Evolutionary conservation across 1,139 yeast species (phyloP).

Genomic region (Geotrichum candidum): DNA sequence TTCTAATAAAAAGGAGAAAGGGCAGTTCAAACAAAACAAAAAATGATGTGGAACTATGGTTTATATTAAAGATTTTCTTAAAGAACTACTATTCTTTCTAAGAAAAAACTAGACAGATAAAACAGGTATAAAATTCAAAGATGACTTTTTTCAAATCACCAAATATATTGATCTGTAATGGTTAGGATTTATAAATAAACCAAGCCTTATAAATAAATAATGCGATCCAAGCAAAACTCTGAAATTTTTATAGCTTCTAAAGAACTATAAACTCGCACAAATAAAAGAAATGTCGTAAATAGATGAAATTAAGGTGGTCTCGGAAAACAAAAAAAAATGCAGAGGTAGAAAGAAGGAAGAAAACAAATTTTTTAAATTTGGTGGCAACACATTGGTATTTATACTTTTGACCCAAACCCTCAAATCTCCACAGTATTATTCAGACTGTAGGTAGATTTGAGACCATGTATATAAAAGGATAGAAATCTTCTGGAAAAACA

Average conservation of each 20-base stretch:
- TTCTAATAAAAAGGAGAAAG: neutral
- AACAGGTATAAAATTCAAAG: neutral
- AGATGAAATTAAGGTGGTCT: neutral
- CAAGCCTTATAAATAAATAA: neutral
- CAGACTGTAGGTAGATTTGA: neutral
- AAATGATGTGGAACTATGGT: neutral
- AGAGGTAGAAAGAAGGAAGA: neutral
- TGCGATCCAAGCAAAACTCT: neutral
- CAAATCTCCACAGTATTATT: neutral
- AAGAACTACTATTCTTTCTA: neutral
- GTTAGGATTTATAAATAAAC: neutral
- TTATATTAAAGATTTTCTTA: constrained; percentile 2
- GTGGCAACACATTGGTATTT: neutral
- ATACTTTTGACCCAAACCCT: neutral
- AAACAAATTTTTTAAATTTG: neutral
- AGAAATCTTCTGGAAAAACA: neutral
- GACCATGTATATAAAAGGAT: neutral
- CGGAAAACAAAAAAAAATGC: neutral
- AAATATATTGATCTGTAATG: neutral
- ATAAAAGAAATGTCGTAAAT: neutral
- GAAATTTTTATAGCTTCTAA: neutral
- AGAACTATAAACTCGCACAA: neutral
- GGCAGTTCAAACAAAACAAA: neutral
- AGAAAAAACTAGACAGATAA: neutral
- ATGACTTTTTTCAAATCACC: neutral